phyloP scores from a whole-genome alignment of 371 early-diverging fungal species.

The Haplosporangium sp. region DNA sequence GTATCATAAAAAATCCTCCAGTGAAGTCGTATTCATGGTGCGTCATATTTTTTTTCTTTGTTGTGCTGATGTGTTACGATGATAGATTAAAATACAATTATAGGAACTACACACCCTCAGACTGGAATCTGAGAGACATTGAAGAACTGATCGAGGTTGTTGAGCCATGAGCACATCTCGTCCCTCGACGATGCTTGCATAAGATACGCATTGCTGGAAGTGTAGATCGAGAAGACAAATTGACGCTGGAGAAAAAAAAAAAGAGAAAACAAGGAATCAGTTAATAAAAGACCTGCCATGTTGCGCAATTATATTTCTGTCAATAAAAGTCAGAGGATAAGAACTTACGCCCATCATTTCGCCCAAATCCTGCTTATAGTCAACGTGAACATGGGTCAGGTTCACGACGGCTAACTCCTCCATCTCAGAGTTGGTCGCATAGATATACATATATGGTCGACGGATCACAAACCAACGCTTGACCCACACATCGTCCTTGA shows the following conservation, averaged over 20 bases:
- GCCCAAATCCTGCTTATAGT: slow-evolving; percentile 73
- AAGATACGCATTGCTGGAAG: slow-evolving; percentile 80
- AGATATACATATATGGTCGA: slow-evolving; percentile 86
- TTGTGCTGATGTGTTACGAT: no score
- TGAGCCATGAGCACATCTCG: slow-evolving; percentile 84
- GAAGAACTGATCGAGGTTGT: slow-evolving; percentile 48
- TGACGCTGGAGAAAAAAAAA: slow-evolving; percentile 57
- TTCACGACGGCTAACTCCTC: slow-evolving; percentile 82
- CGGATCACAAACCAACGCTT: slow-evolving; percentile 88
- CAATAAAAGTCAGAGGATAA: slow-evolving; percentile 20
- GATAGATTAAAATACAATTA: no score
- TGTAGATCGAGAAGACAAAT: slow-evolving; percentile 84
- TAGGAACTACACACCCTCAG: no score
- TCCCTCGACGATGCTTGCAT: slow-evolving; percentile 75
- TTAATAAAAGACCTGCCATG: no score
- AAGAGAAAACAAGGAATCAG: neutral
- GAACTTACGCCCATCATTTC: slow-evolving; percentile 71
- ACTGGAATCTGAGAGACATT: slow-evolving; percentile 33
- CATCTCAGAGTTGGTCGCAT: slow-evolving; percentile 68
- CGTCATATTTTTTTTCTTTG: neutral
- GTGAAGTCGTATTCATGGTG: neutral
- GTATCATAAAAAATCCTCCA: neutral
- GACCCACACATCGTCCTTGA: slow-evolving; percentile 76
- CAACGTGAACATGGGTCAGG: slow-evolving; percentile 76
- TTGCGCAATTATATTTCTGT: neutral